Percentiles rank a stretch among this genome's conserved stretches.
Conservation (phyloP, 2,329 filamentous ascomycete species). For the Cladosporium austrohemisphaericum region DNA sequence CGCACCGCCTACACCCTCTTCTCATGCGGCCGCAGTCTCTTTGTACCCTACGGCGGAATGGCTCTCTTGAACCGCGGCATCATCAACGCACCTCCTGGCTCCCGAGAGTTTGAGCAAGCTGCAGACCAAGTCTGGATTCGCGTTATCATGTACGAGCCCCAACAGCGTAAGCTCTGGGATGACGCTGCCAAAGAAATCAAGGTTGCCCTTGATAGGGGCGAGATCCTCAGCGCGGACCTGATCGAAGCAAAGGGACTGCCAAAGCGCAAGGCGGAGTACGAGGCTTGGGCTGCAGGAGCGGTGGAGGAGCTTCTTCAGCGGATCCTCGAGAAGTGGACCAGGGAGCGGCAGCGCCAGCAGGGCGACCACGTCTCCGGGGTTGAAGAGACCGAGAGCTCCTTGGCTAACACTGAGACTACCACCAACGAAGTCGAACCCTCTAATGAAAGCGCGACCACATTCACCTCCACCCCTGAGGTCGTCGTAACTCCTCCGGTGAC, state of each 20-base stretch:
- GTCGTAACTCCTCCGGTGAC: too few relatives aligned
- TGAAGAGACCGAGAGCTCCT: neutral
- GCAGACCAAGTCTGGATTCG: constrained; percentile 19
- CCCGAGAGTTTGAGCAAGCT: constrained; percentile 15
- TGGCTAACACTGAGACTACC: neutral
- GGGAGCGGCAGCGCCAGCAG: neutral
- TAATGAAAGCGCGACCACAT: too few relatives aligned
- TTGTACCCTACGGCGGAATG: constrained; percentile 19
- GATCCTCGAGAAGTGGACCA: neutral
- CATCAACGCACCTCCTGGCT: constrained; percentile 1
- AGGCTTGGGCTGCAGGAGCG: constrained; percentile 18
- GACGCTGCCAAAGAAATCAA: constrained; percentile 16
- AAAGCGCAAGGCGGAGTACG: constrained; percentile 16
- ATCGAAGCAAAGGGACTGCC: constrained; percentile 18
- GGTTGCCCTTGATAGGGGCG: constrained; percentile 10
- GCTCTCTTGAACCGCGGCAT: constrained; percentile 14
- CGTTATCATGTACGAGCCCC: constrained; percentile 1
- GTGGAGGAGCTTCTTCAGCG: constrained; percentile 20
- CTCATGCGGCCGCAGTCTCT: constrained; percentile 19
- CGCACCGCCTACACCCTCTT: constrained; percentile 16
- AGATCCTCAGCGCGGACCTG: constrained; percentile 10
- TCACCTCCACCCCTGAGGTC: too few relatives aligned
- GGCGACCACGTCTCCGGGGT: neutral
- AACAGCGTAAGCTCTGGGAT: constrained; percentile 20
- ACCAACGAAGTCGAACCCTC: neutral